Base-by-base conservation (phyloP, 371 early-diverging fungal species). In the Lichtheimia corymbifera region DNA sequence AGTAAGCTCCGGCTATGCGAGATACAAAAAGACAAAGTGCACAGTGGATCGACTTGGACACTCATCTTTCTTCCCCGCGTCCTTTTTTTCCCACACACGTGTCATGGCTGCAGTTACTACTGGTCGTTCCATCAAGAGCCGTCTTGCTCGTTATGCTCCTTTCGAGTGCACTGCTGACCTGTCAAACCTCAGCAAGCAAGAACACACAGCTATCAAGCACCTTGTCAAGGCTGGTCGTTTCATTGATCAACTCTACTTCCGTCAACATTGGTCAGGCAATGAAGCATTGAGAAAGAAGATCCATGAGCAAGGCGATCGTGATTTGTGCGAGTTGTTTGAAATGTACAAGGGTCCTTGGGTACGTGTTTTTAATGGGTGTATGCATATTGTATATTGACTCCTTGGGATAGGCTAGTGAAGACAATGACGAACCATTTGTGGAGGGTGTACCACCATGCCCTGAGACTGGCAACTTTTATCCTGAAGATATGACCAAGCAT, bases 321-420 rank as follows among this genome's bases (percentile, higher is more conserved):
- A 84, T 28, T 62, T 71, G 42, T 68, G 77, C 9, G 61, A 66
- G 4, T 71, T 88, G 28, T 88, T 92, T 67, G 83, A 86, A 50
- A 74, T 91, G 68, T 83, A 87, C 72, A 86, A 85, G 51, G 92
- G 90, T 0, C 91, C 90, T 42, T 92, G 91, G 91, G 91, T 80
- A 60, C 52, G 42, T n/a, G 18, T 50, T 52, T 52, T 1, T 11
- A 1, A 17, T 22, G 20, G 9, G 4, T 7, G 27, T 20, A 17
- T 13, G 41, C 7, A 28, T 44, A 0, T 7, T 20, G 5, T 44
- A 45, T 55, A 9, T 9, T 35, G 35, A 35, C 35, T 9, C 11
- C 20, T 41, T 14, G 0, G 1, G 4, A 50, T 53, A 71, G 76
- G 77, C 77, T 20, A 50, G 64, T 5, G 80, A 80, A 35, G 82